Base-by-base conservation (phyloP, 148 eudicot species). In the Nepenthes mirabilis region DNA sequence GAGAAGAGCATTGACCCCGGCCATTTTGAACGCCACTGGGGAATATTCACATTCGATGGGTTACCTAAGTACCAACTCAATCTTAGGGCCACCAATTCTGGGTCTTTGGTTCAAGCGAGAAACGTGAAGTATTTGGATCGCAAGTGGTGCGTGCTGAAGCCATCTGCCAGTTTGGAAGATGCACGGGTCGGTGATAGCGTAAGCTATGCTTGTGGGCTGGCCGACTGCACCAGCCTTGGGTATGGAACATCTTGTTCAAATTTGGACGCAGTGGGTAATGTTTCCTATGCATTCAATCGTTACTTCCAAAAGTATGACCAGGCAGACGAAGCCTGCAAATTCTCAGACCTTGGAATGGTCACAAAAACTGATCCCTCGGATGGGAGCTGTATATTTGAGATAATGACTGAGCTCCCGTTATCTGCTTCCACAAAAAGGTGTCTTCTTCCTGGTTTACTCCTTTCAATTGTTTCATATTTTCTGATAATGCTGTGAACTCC, bases 11-110 rank as follows among this genome's bases (percentile, higher is more conserved):
- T 91, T 47, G 74, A 77, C 9, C 97, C 97, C 0, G 97, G 97
- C 11, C 79, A 79, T 37, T 91, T 91, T 33, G 97, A 91, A 70
- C 78, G 97, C 7, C 97, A 91, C 55, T 91, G 97, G 97, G 97
- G 97, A 35, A 76, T 91, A 10, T 78, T 91, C 47, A 66, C 79
- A 0, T 81, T 62, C 34, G 97, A 91, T 56, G 97, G 97, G 56
- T 14, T 65, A 47, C 76, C 97, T 3, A 87, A 91, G 66, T 91
- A 87, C 70, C 54, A 53, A 11, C 76, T 91, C 11, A 83, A 80
- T 53, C 79, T 85, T 6, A 90, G 93, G 1, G 81, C 83, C 34
- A 79, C 79, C n/a, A 83, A 65, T 35, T 55, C 75, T 1, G 71
- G 72, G 3, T n/a, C 53, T 32, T 70, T 87, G 65, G 66, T 80